Evolutionary conservation across 2,329 filamentous ascomycete species (phyloP).

Genomic region (Curvularia hawaiiensis): DNA sequence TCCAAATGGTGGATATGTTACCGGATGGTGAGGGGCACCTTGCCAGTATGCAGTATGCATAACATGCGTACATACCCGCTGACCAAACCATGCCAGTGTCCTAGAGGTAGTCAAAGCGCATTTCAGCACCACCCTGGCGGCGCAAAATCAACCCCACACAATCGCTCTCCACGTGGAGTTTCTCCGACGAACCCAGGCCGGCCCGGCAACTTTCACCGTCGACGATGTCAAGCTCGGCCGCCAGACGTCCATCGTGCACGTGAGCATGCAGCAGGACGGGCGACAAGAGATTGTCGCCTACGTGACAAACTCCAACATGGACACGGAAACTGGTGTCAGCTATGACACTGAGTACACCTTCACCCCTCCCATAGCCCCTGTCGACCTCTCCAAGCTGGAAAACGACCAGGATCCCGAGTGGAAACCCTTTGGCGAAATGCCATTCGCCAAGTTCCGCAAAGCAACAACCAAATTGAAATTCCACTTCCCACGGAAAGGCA

Average conservation of each 20-base stretch:
- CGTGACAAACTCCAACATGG: conserved; percentile 67
- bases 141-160: conserved; percentile 65
- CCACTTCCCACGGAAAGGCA: conserved; percentile 57
- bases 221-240: conserved; percentile 68
- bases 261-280: conserved; percentile 61
- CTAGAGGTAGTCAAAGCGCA: conserved; percentile 64
- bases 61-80: neutral
- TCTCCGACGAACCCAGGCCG: conserved; percentile 65
- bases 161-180: conserved; percentile 70
- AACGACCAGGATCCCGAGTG: conserved; percentile 56
- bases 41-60: neutral
- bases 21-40: conserved; percentile 48
- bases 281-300: conserved; percentile 69
- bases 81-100: conserved; percentile 48
- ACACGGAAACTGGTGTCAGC: conserved; percentile 62
- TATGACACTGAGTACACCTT: conserved; percentile 62
- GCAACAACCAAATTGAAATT: conserved; percentile 59
- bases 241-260: conserved; percentile 67
- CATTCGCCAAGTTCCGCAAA: conserved; percentile 54
- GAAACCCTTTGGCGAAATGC: conserved; percentile 51
- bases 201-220: conserved; percentile 62
- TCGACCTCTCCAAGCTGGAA: conserved; percentile 51
- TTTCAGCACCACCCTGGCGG: conserved; percentile 62
- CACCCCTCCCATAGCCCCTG: conserved; percentile 51
- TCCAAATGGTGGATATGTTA: conserved; percentile 73